These are phyloP conservation scores for Lunasporangiospora selenospora DNA, from an alignment of 192 early-diverging fungal species.

Conservation along the genomic window DNA sequence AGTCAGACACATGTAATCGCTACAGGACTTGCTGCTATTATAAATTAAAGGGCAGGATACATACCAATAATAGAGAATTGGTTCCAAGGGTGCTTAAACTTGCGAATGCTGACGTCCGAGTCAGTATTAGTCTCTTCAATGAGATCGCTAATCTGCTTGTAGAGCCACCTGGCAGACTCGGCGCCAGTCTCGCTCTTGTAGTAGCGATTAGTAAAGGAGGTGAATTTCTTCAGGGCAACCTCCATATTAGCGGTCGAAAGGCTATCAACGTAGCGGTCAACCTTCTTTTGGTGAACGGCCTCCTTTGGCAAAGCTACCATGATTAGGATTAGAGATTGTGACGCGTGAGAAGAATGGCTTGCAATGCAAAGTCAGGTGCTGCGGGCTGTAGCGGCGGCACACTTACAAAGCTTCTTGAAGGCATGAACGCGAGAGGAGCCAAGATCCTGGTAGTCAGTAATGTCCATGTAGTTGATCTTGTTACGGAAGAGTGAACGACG, in stretches of 20 bases:
- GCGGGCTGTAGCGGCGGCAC: too few relatives aligned
- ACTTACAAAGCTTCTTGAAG: conserved; percentile 16
- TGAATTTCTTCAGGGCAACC: conserved; percentile 75
- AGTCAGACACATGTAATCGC: too few relatives aligned
- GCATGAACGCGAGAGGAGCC: conserved; percentile 26
- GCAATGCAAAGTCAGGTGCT: too few relatives aligned
- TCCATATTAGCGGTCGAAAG: conserved; percentile 75
- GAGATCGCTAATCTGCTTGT: conserved; percentile 58
- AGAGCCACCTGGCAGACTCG: conserved; percentile 75
- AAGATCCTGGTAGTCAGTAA: conserved; percentile 76
- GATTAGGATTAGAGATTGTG: not conserved
- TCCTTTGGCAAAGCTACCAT: conserved; percentile 56
- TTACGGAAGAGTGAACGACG: conserved; percentile 71
- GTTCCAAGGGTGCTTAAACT: conserved; percentile 82
- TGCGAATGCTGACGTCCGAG: conserved; percentile 67
- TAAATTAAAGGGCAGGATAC: not conserved
- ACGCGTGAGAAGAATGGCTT: too few relatives aligned
- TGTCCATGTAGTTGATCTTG: conserved; percentile 83
- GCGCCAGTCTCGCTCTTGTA: conserved; percentile 78
- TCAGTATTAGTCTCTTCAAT: conserved; percentile 34
- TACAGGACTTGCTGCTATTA: too few relatives aligned
- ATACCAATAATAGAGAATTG: conserved; percentile 78
- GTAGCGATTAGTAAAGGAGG: conserved; percentile 88
- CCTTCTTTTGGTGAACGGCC: conserved; percentile 65
- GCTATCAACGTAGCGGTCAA: conserved; percentile 60